Evolutionary conservation across 371 early-diverging fungal species (phyloP).

Genomic region (Dichotomocladium elegans): DNA sequence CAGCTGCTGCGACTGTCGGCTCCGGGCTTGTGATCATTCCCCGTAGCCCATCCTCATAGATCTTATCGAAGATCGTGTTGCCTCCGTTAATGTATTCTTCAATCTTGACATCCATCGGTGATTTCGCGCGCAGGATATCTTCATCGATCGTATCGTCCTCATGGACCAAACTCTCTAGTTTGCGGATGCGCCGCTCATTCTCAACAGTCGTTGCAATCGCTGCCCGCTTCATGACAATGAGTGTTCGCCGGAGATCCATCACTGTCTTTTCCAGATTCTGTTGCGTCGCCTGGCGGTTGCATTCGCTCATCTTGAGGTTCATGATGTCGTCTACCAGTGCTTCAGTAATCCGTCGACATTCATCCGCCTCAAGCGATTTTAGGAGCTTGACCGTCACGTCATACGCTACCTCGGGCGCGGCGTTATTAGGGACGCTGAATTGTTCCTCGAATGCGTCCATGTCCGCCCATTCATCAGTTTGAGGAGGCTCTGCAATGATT

Average conservation of each 20-base stretch:
- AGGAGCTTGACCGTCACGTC: constrained; percentile 64
- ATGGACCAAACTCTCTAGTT: constrained; percentile 47
- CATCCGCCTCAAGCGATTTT: constrained; percentile 62
- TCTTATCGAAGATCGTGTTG: constrained; percentile 57
- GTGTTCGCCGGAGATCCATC: constrained; percentile 65
- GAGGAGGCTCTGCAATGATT: constrained; percentile 28
- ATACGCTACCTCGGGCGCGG: constrained; percentile 58
- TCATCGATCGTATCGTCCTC: too few species aligned
- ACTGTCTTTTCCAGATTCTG: constrained; percentile 67
- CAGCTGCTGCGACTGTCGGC: constrained; percentile 4
- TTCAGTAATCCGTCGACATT: constrained; percentile 69
- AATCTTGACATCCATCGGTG: constrained; percentile 30
- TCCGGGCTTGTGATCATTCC: constrained; percentile 41
- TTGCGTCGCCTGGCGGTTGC: constrained; percentile 60
- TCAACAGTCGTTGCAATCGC: constrained; percentile 74
- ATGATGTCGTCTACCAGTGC: constrained; percentile 78
- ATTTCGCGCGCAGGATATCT: constrained; percentile 2
- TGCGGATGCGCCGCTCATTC: constrained; percentile 75
- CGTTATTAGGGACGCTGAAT: constrained; percentile 48
- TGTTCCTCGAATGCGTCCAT: constrained; percentile 58
- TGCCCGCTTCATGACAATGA: constrained; percentile 79
- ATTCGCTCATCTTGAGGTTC: constrained; percentile 58
- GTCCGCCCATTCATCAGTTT: constrained; percentile 42
- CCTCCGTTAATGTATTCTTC: constrained; percentile 49
- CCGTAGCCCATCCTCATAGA: constrained; percentile 57